Percentiles rank a stretch among this genome's conserved stretches.
phyloP scores from a whole-genome alignment of 495 filamentous ascomycete genomes.

The Bathelium albidoporum region DNA sequence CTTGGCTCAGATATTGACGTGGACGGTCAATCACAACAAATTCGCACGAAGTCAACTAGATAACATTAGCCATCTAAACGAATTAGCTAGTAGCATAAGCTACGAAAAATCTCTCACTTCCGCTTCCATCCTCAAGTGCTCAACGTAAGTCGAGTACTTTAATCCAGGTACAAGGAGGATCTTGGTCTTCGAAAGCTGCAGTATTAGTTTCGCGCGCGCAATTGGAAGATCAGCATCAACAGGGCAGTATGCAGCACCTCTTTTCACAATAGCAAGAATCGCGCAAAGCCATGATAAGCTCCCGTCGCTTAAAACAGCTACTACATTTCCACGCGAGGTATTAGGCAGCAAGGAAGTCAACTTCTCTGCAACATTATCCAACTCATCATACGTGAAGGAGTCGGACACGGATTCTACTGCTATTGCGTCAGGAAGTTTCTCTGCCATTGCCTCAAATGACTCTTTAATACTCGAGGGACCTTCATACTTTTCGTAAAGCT shows the following conservation, averaged over 20 bases:
- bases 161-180: background rate
- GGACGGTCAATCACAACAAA: background rate
- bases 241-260: conserved; percentile 27
- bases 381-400: background rate
- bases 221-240: conserved; percentile 20
- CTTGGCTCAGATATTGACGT: background rate
- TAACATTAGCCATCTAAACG: background rate
- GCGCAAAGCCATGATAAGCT: conserved; percentile 33
- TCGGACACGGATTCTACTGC: background rate
- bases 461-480: conserved; percentile 5
- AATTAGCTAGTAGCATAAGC: background rate
- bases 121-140: background rate
- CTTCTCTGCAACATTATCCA: background rate
- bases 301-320: conserved; percentile 29
- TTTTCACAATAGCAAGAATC: conserved; percentile 28
- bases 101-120: background rate
- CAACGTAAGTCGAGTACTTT: background rate
- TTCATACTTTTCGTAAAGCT: background rate
- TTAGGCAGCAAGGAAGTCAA: background rate
- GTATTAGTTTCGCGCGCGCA: conserved; percentile 9
- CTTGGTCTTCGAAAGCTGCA: conserved; percentile 5
- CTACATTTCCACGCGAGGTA: conserved; percentile 20
- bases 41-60: background rate
- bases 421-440: background rate
- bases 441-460: conserved; percentile 4